Evolutionary conservation across 768 basidiomycete species (phyloP).

Genomic region (Xerocomus potaroensis): DNA sequence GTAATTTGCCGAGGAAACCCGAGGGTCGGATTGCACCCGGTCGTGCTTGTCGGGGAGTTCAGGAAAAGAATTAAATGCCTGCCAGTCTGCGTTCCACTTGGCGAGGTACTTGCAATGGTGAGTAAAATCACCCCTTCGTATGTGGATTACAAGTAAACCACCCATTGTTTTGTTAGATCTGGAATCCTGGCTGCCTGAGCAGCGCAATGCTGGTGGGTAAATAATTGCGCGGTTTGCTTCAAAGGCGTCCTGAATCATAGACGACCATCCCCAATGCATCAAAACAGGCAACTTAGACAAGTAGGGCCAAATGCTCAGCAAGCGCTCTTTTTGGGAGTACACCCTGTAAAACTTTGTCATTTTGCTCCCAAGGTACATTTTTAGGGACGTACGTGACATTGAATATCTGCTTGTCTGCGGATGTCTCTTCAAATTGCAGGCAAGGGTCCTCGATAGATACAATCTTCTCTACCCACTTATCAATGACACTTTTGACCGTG

Average conservation of each 20-base stretch:
- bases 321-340: conserved; percentile 25
- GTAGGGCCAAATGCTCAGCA: conserved; percentile 33
- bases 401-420: conserved; percentile 17
- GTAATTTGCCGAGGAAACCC: conserved; percentile 16
- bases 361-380: background rate
- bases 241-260: conserved; percentile 29
- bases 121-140: conserved; percentile 47
- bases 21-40: conserved; percentile 26
- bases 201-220: conserved; percentile 13
- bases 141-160: conserved; percentile 44
- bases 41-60: conserved; percentile 35
- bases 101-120: conserved; percentile 41
- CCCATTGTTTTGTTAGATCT: conserved; percentile 12
- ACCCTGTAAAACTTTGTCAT: conserved; percentile 20
- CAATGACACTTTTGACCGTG: conserved; percentile 29
- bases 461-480: conserved; percentile 35
- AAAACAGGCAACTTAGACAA: conserved; percentile 32
- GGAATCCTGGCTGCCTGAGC: conserved; percentile 2
- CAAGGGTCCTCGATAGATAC: conserved; percentile 34
- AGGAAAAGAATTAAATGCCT: conserved; percentile 43
- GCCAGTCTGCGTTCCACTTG: conserved; percentile 31
- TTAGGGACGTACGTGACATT: conserved; percentile 8
- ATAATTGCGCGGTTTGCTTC: conserved; percentile 14
- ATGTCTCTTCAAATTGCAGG: conserved; percentile 30
- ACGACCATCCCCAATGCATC: conserved; percentile 34